Evolutionary conservation across 805 yeast species (phyloP), one percentile per base, ranked within the genome.

Genomic region (Candida orba): DNA sequence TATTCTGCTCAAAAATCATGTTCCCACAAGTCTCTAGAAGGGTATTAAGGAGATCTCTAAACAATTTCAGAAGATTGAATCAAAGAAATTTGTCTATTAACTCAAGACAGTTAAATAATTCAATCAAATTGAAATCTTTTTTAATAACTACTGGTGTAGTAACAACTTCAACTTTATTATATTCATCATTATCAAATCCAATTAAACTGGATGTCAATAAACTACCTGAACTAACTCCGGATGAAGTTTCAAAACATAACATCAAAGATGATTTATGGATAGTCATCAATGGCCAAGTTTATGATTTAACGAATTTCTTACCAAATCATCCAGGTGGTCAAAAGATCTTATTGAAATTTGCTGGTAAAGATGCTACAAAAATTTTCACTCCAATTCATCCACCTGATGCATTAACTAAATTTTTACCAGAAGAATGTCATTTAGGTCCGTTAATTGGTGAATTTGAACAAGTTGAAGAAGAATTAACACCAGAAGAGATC

Each of bases 371-470:
- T 49, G 95, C 91, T 12, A 82, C 95, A 10, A 81, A 82, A 54
- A 79, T 86, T 15, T 91, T 88, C 58, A 84, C 79, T 44, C 96
- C 95, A 17, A 73, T 91, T 47, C 99, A 91, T 63, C 93, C 98
- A 0, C 76, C 82, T n/a, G 96, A 89, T 54, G 84, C 87, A 7
- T 70, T 91, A 42, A 79, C 76, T 33, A 78, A 78, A 53, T 77
- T 70, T 58, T 66, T 84, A 31, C 75, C 79, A 15, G 60, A 59
- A 24, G 77, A 77, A 25, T 80, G 81, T 56, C 79, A 79, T 53
- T 62, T 86, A 33, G 95, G 93, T 8, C 68, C 68, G 9, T 63
- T 79, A 32, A 53, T 64, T 20, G 66, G 63, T n/a, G 59, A 55
- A 44, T 57, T 58, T 37, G 66, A 58, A 32, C 64, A 60, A 18